phyloP scores from a whole-genome alignment of 306 rosid genomes.

The Carpinus viminea region DNA sequence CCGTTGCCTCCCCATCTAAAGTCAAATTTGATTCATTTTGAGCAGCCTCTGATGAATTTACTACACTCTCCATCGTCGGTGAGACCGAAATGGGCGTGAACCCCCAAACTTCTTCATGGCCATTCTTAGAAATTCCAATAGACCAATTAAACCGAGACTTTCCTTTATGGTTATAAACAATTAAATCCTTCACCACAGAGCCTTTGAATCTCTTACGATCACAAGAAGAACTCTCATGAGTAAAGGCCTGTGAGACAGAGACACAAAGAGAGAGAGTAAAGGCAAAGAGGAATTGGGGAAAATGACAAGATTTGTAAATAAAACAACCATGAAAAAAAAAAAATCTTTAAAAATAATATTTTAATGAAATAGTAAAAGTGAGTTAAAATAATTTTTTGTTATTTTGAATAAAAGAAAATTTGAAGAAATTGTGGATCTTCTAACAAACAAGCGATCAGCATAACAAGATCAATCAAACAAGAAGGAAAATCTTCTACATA shows the following conservation, averaged over 20 bases:
- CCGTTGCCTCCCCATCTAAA: slow-evolving; percentile 36
- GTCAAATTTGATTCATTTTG: slow-evolving; percentile 25
- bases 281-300: slow-evolving; percentile 5
- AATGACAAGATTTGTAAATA: slow-evolving; percentile 50
- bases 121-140: slow-evolving; percentile 30
- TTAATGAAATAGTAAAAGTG: too few species aligned
- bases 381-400: too few species aligned
- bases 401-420: too few species aligned
- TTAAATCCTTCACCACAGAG: slow-evolving; percentile 54
- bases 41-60: slow-evolving; percentile 22
- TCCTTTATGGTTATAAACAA: slow-evolving; percentile 75
- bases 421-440: too few species aligned
- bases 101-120: slow-evolving; percentile 31
- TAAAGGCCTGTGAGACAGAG: not conserved
- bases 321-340: not conserved
- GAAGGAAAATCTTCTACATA: too few species aligned
- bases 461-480: too few species aligned
- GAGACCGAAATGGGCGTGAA: slow-evolving; percentile 42
- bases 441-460: too few species aligned
- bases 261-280: slow-evolving; percentile 4
- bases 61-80: slow-evolving; percentile 14
- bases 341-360: too few species aligned
- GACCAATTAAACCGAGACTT: slow-evolving; percentile 34
- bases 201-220: slow-evolving; percentile 39
- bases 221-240: slow-evolving; percentile 17